Evolutionary conservation across 2,329 filamentous ascomycete species (phyloP).

Genomic region (Pezicula carpinea): DNA sequence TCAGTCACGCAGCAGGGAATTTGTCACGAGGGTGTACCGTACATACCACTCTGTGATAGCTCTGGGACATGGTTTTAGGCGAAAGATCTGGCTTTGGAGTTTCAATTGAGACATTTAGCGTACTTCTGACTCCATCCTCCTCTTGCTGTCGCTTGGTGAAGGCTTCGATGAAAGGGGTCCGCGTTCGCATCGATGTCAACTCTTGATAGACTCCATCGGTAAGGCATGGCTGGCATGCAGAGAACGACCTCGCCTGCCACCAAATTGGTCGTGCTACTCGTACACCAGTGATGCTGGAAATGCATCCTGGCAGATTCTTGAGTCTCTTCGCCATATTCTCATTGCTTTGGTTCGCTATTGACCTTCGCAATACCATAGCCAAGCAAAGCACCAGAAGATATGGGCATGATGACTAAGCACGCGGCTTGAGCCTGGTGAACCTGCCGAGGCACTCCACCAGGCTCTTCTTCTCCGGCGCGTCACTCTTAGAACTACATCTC

Average conservation of each 20-base stretch:
- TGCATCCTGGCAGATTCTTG: neutral
- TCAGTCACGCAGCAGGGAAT: neutral
- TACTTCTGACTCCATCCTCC: conserved; percentile 5
- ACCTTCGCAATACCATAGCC: too few species aligned
- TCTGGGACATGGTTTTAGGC: conserved; percentile 64
- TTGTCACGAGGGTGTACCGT: conserved; percentile 3
- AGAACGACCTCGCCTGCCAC: conserved; percentile 13
- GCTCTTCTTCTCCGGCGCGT: too few species aligned
- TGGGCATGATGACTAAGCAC: too few species aligned
- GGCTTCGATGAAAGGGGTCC: conserved; percentile 66
- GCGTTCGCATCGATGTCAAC: conserved; percentile 53
- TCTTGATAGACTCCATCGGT: conserved; percentile 55
- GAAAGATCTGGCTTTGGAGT: conserved; percentile 44
- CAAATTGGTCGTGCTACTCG: neutral
- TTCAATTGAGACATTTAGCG: conserved; percentile 4
- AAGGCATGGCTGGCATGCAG: conserved; percentile 8
- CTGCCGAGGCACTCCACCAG: too few species aligned
- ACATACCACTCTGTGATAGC: conserved; percentile 58
- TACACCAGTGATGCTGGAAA: neutral
- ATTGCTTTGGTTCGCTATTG: too few species aligned
- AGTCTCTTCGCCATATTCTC: neutral
- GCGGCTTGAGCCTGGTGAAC: too few species aligned
- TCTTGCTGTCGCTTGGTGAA: conserved; percentile 45
- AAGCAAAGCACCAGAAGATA: too few species aligned
- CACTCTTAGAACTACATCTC: too few species aligned